Conservation (phyloP, 441 rosid species). For the Euphorbia schlechtendalii region DNA sequence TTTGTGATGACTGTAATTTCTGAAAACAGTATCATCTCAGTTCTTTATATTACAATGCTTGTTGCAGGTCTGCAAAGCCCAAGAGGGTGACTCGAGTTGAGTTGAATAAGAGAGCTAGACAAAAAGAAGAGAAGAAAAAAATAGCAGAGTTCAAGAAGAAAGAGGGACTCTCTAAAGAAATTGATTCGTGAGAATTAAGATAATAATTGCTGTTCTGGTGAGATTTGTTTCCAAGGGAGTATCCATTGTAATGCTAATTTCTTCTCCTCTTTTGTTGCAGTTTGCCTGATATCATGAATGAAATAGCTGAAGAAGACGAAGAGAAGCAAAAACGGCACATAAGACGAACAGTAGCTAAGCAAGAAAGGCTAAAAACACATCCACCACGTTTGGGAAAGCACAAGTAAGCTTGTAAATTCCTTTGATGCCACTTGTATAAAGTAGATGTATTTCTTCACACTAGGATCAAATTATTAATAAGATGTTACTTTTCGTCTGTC, state of each 20-base stretch:
- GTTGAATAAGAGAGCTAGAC: slow-evolving; percentile 62
- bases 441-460: neutral
- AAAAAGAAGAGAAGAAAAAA: slow-evolving; percentile 34
- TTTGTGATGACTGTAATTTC: neutral
- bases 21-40: neutral
- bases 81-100: slow-evolving; percentile 65
- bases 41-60: slow-evolving; percentile 15
- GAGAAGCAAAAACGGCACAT: slow-evolving; percentile 55
- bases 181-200: slow-evolving; percentile 41
- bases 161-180: slow-evolving; percentile 44
- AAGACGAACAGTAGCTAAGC: slow-evolving; percentile 47
- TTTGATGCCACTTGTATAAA: neutral
- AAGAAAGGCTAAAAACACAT: slow-evolving; percentile 59
- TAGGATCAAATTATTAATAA: neutral
- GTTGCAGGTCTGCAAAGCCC: slow-evolving; percentile 39
- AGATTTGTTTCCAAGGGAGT: neutral
- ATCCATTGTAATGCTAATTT: slow-evolving; percentile 12
- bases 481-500: neutral
- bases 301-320: slow-evolving; percentile 71
- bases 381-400: slow-evolving; percentile 91
- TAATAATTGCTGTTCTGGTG: neutral
- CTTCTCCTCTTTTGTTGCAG: slow-evolving; percentile 27
- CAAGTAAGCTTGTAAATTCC: slow-evolving; percentile 44
- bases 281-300: slow-evolving; percentile 55
- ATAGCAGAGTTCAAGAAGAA: slow-evolving; percentile 38